Evolutionary conservation across 331 rosid species (phyloP), one percentile per base, ranked within the genome.

Genomic region (Pyracantha coccinea): DNA sequence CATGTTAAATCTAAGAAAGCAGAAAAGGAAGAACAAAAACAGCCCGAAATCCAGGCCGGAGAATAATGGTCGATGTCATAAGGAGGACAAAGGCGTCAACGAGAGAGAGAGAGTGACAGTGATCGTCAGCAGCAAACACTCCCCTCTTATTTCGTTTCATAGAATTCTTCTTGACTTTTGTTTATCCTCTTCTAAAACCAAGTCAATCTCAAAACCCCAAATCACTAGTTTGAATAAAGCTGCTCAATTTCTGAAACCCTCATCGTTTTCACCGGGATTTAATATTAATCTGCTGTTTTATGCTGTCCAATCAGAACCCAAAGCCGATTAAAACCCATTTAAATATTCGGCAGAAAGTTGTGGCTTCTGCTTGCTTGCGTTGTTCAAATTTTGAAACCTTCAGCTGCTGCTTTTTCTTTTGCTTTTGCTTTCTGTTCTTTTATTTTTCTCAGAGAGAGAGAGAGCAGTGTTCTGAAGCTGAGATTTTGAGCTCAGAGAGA

Each of bases 401-500:
- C 55, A 50, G 72, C 72, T 44, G 24, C 20, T 31, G 14, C 63
- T 52, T 68, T 67, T 1, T 4, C 1, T 6, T 47, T 47, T 25
- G 28, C 4, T 41, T 38, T 4, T 45, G 23, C 5, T 23, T 65
- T 20, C 62, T 25, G 27, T 23, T 35, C n/a, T 20, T 41, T 61
- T 9, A 0, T 16, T 25, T 38, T 59, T 66, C 21, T 59, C 27
- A 70, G 15, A 7, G 78, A 47, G 32, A 27, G 54, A 55, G 11
- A 4, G 2, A 71, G 32, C 24, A 5, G 1, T 45, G 69, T 57
- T 33, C 69, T 79, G 24, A 83, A 85, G 90, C 75, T 27, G 76
- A 76, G 84, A 70, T 83, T 23, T 32, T 77, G 82, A 75, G 83
- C 32, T 74, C 41, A 25, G 28, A 25, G 28, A 35, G 44, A 35